Conservation (phyloP, 441 rosid genomes). For the Sinapis alba region DNA sequence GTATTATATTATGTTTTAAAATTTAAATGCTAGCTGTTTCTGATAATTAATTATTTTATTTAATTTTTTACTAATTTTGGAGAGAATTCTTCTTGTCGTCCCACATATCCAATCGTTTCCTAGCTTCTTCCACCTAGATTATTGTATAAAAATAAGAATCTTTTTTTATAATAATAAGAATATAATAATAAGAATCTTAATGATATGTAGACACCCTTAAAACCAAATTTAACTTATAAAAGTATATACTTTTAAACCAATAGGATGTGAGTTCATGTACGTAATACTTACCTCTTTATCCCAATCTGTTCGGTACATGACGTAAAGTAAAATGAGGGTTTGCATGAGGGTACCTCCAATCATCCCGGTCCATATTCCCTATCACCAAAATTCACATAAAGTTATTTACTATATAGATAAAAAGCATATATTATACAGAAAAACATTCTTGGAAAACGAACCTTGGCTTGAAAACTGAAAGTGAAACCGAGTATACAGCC, state of each 20-base stretch:
- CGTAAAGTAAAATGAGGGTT: conserved; percentile 58
- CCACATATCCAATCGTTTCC: background rate
- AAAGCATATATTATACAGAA: background rate
- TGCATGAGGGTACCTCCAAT: conserved; percentile 64
- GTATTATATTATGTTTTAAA: background rate
- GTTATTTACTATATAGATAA: background rate
- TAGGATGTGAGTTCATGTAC: background rate
- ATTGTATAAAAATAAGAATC: background rate
- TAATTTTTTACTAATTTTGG: conserved; percentile 5
- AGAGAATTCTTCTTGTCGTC: conserved; percentile 5
- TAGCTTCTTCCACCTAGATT: background rate
- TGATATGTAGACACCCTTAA: background rate
- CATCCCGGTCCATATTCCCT: conserved; percentile 88
- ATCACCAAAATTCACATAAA: conserved; percentile 9
- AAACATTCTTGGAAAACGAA: background rate
- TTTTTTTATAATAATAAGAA: background rate
- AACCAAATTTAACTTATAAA: background rate
- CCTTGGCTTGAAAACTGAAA: conserved; percentile 52
- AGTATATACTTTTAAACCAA: background rate
- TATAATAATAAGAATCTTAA: background rate
- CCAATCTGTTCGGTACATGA: conserved; percentile 61
- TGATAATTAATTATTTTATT: background rate
- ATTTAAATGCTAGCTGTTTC: background rate
- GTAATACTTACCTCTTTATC: conserved; percentile 53
- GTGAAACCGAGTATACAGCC: conserved; percentile 56